Conservation (phyloP, 345 rosid species). For the Pseudoturritis turrita region DNA sequence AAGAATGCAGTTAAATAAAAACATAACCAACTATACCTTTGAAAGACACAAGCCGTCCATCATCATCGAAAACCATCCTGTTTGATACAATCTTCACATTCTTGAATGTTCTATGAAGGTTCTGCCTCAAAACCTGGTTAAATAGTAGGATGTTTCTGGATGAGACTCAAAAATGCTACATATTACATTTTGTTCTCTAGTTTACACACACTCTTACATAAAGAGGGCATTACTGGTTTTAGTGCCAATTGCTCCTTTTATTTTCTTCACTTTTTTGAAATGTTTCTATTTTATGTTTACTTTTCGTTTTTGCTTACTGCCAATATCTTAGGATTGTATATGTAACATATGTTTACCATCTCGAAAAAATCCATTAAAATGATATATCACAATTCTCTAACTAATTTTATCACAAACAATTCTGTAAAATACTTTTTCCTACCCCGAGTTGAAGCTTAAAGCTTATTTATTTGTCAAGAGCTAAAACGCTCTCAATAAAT, state of each 20-base stretch:
- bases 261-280: not conserved
- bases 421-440: too few relatives aligned
- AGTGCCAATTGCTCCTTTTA: slow-evolving; percentile 3
- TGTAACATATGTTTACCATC: not conserved
- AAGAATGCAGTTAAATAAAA: not conserved
- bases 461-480: not conserved
- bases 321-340: not conserved
- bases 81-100: slow-evolving; percentile 80
- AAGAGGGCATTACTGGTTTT: slow-evolving; percentile 10
- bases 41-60: slow-evolving; percentile 64
- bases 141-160: too few relatives aligned
- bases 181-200: too few relatives aligned
- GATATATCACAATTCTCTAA: not conserved
- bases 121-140: slow-evolving; percentile 79
- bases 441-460: too few relatives aligned
- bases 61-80: slow-evolving; percentile 59
- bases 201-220: not conserved
- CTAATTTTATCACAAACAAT: not conserved
- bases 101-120: slow-evolving; percentile 60
- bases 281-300: not conserved
- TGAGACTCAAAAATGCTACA: too few relatives aligned
- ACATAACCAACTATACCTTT: slow-evolving; percentile 47
- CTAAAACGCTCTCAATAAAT: not conserved
- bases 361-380: not conserved
- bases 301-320: not conserved